These are phyloP conservation scores for Lichtheimia hyalospora DNA, from an alignment of 371 early-diverging fungal genomes.

Conservation along the genomic window DNA sequence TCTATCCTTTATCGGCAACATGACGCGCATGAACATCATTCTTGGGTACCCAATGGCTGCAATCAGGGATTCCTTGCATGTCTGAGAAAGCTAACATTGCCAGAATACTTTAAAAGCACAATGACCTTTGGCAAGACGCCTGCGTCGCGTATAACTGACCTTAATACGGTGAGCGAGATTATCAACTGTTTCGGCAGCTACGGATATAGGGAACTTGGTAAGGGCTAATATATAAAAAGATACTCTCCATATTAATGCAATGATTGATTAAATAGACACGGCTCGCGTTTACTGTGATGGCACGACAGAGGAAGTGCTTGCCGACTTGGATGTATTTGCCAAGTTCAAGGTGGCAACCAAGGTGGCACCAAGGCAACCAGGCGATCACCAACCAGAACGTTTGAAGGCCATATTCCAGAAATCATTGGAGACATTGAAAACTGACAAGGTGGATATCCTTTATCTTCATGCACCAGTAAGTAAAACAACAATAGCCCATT, in stretches of 20 bases:
- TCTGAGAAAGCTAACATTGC: too few relatives aligned
- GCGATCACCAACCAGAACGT: constrained; percentile 50
- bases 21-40: constrained; percentile 18
- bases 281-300: constrained; percentile 46
- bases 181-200: constrained; percentile 37
- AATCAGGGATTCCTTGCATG: not conserved
- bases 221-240: not conserved
- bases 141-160: constrained; percentile 38
- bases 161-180: constrained; percentile 29
- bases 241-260: not conserved
- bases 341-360: constrained; percentile 55
- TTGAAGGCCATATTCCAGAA: constrained; percentile 40
- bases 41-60: constrained; percentile 8
- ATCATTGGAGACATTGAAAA: constrained; percentile 32
- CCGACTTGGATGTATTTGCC: constrained; percentile 30
- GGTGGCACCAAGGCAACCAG: constrained; percentile 52
- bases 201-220: constrained; percentile 51
- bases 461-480: constrained; percentile 55
- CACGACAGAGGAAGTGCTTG: constrained; percentile 51
- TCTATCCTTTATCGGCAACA: not conserved
- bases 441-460: constrained; percentile 46
- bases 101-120: constrained; percentile 1
- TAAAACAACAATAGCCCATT: too few relatives aligned
- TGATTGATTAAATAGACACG: constrained; percentile 22
- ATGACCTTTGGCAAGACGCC: constrained; percentile 12